Base-by-base conservation (phyloP, 1,284 basidiomycete genomes). In the Naganishia sp. region DNA sequence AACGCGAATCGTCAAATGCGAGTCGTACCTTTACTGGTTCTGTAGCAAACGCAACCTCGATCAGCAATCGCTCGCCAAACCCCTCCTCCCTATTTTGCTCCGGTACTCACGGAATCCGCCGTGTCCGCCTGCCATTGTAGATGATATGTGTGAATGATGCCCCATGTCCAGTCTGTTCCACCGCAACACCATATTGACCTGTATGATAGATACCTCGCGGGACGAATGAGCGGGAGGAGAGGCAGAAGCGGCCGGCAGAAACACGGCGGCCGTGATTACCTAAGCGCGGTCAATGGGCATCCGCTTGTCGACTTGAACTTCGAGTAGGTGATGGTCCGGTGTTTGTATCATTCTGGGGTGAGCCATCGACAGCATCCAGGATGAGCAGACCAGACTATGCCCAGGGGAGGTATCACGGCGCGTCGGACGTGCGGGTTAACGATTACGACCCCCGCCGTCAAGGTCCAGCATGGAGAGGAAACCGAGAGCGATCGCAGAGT, bases 91-190 rank as follows among this genome's bases (percentile, higher is more conserved):
- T 31, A 21, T 31, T 18, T 7, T 28, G 25, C n/a, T 52, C 23
- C 28, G 18, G 46, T 55, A 70, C 71, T 69, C 62, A 74, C 73
- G 68, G 55, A 70, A 74, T 63, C 70, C 70, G 67, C 76, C 71
- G 69, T 76, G 73, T 69, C 73, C 74, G 35, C 77, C 78, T 70
- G 74, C 77, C 78, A 79, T 79, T 47, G 32, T 72, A 46, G 47
- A 51, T 15, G 47, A 31, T 42, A 11, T 21, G 18, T 42, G 31
- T 31, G 25, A 39, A 25, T 10, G 47, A 39, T 39, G 10, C 13
- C 10, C 35, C 2, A 10, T 39, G 35, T 13, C 28, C 28, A 28
- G 28, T 28, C 28, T 28, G 28, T 28, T 5, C 5, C 3, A 28
- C 28, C 28, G 28, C 28, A 5, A 28, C 28, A 28, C 28, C 28